These are phyloP conservation scores for Penicillium sp. DNA, from an alignment of 2,329 filamentous ascomycete genomes.

Conservation along the genomic window DNA sequence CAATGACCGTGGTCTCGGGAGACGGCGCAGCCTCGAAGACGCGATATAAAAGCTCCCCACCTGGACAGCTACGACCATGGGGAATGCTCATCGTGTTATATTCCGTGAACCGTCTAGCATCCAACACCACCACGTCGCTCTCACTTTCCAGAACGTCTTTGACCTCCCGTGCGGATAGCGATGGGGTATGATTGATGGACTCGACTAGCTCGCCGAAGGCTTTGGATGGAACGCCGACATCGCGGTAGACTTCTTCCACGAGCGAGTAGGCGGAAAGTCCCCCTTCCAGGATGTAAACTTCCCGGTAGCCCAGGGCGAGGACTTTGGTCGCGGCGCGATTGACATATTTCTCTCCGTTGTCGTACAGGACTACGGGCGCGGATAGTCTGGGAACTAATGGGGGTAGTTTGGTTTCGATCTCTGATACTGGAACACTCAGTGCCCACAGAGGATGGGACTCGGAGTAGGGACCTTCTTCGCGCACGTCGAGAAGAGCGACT, in stretches of 20 bases:
- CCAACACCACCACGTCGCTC: conserved; percentile 28
- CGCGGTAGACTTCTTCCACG: conserved; percentile 32
- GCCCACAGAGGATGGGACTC: conserved; percentile 32
- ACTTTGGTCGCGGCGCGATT: conserved; percentile 24
- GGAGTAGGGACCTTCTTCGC: conserved; percentile 35
- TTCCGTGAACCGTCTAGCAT: conserved; percentile 32
- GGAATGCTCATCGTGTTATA: conserved; percentile 38
- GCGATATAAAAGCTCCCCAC: conserved; percentile 33
- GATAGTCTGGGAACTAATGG: conserved; percentile 29
- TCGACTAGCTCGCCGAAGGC: conserved; percentile 37
- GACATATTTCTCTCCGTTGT: conserved; percentile 32
- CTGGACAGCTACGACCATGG: conserved; percentile 33
- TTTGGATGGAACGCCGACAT: conserved; percentile 36
- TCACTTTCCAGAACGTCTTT: conserved; percentile 26
- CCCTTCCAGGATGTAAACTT: conserved; percentile 28
- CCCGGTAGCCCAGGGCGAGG: conserved; percentile 25
- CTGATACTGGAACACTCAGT: conserved; percentile 31
- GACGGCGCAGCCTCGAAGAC: conserved; percentile 31
- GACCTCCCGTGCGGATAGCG: conserved; percentile 27
- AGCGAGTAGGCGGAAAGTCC: conserved; percentile 27
- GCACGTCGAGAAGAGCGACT: conserved; percentile 33
- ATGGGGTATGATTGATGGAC: conserved; percentile 33
- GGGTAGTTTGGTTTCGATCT: conserved; percentile 30
- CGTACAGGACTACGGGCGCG: conserved; percentile 31
- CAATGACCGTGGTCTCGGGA: conserved; percentile 29